Base-by-base conservation (phyloP, 192 early-diverging fungal species). In the Coemansia sp. region DNA sequence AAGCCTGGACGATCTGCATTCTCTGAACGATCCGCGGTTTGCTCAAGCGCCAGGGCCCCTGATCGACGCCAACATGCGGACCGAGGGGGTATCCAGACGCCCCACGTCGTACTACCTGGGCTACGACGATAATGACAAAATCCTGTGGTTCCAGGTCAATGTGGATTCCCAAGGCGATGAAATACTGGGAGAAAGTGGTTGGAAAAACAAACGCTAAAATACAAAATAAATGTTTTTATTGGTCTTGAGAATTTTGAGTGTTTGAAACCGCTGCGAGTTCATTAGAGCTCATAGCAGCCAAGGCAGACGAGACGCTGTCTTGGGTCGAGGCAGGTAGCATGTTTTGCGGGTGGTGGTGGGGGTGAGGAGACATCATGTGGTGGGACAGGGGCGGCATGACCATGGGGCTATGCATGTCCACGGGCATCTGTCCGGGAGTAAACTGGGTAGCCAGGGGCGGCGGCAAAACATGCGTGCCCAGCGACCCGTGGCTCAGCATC, bases 141-240 rank as follows among this genome's bases (percentile, higher is more conserved):
- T 57, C 3, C 42, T 74, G 51, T 74, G 71, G 71, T 64, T 74
- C 64, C 50, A 74, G 11, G 55, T 74, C 14, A 20, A 68, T 41
- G 53, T 66, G 7, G 50, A 26, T 14, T 7, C 41, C 0, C 28
- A 63, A 4, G 61, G 57, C 37, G 43, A 64, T n/a, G 71, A 74
- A 31, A 28, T 60, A 23, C 13, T 74, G 21, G 23, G 31, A 0
- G 39, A 43, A 2, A 55, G 46, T 28, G 59, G 65, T 52, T 53
- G 60, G 58, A 60, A 30, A 45, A n/a, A 30, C 23, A 52, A 50
- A 13, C 38, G 23, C 19, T 43, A 52, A n/a, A 50, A 49, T 21
- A 37, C 12, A 42, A 54, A 33, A 26, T 45, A 56, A 41, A 15
- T 21, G 15, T 16, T 45, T 45, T 14, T 45, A 45, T 50, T 3